Conservation (phyloP, 2,329 filamentous ascomycete genomes). For the Lachnellula suecica region DNA sequence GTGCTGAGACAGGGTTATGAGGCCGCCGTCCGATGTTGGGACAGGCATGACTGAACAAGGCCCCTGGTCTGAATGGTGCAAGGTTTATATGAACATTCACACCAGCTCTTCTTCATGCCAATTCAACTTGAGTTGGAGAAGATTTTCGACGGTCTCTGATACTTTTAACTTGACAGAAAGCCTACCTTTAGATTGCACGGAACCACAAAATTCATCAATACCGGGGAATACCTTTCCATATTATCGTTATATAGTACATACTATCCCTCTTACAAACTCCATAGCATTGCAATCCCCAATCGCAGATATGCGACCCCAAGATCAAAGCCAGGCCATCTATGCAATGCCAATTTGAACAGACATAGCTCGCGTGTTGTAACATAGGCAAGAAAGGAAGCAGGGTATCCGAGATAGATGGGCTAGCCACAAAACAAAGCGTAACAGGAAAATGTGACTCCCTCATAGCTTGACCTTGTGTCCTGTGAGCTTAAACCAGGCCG, state of each 20-base stretch:
- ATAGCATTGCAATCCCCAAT: background rate
- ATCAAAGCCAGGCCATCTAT: background rate
- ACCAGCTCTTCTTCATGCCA: too few relatives aligned
- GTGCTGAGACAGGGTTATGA: too few relatives aligned
- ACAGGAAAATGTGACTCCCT: conserved; percentile 4
- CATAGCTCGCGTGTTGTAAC: background rate
- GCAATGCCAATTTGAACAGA: background rate
- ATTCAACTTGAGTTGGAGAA: too few relatives aligned
- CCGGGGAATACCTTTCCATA: background rate
- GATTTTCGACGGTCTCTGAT: too few relatives aligned
- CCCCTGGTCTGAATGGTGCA: too few relatives aligned
- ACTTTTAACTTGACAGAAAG: too few relatives aligned
- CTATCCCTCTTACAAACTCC: conserved; percentile 1
- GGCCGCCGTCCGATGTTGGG: too few relatives aligned
- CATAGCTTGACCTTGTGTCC: conserved; percentile 43
- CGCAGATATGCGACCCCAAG: background rate
- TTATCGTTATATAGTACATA: background rate
- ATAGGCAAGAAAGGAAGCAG: conserved; percentile 1
- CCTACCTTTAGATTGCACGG: too few relatives aligned
- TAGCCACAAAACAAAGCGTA: background rate
- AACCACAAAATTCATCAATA: too few relatives aligned
- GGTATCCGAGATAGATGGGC: conserved; percentile 7
- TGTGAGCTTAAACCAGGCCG: conserved; percentile 63
- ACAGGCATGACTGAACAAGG: too few relatives aligned
- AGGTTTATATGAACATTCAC: too few relatives aligned